Conservation (phyloP, 1,284 basidiomycete genomes). For the Austroboletus niveus region DNA sequence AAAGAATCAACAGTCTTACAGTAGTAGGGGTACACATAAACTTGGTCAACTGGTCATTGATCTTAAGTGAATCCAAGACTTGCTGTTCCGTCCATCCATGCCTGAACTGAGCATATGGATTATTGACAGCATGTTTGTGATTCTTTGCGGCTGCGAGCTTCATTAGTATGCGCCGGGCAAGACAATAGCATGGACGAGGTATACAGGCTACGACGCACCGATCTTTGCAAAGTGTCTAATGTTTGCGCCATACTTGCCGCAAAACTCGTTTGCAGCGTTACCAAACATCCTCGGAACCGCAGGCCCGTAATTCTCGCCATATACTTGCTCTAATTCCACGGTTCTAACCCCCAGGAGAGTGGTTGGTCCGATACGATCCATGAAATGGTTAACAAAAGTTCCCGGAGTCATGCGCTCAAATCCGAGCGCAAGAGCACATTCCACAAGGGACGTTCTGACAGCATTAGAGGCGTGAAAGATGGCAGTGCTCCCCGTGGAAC, state of each 20-base stretch:
- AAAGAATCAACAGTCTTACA: constrained; percentile 33
- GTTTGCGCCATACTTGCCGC: constrained; percentile 67
- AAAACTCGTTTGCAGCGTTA: constrained; percentile 77
- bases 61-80: constrained; percentile 63
- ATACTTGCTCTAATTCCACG: constrained; percentile 54
- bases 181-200: not conserved
- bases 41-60: constrained; percentile 73
- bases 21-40: constrained; percentile 87
- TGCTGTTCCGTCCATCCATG: constrained; percentile 75
- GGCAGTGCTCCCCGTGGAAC: constrained; percentile 75
- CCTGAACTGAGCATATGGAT: constrained; percentile 85
- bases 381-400: constrained; percentile 66
- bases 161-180: not conserved
- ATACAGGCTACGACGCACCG: constrained; percentile 40
- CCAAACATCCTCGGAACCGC: constrained; percentile 71
- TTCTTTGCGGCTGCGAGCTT: constrained; percentile 67
- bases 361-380: constrained; percentile 66
- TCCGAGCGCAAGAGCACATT: constrained; percentile 82
- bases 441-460: constrained; percentile 66
- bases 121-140: constrained; percentile 77
- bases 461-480: constrained; percentile 66
- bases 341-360: constrained; percentile 43
- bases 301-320: constrained; percentile 66
- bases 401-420: constrained; percentile 85
- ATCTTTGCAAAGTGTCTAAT: constrained; percentile 74